Percentiles rank a stretch among this genome's conserved stretches.
These are phyloP conservation scores for Tolypocladium paradoxum DNA, from an alignment of 2,329 filamentous ascomycete genomes.

Conservation along the genomic window DNA sequence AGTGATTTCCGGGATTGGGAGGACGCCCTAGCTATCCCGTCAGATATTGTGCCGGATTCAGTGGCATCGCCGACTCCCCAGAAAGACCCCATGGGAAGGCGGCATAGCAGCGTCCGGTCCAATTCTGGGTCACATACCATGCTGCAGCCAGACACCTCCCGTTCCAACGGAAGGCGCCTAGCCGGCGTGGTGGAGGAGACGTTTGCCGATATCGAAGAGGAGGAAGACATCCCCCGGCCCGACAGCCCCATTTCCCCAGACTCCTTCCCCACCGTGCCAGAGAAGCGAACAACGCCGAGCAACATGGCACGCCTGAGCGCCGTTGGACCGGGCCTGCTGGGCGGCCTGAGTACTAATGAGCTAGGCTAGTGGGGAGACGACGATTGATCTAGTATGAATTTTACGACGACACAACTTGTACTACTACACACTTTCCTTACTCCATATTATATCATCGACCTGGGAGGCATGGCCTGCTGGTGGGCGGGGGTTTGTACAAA, in stretches of 20 bases:
- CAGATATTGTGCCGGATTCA: background rate
- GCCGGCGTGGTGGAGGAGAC: constrained; percentile 2
- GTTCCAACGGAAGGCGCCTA: background rate
- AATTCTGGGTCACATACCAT: constrained; percentile 7
- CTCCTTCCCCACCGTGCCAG: constrained; percentile 14
- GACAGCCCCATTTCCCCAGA: constrained; percentile 29
- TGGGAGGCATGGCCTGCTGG: background rate
- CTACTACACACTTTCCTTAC: background rate
- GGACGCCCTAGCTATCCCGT: constrained; percentile 3
- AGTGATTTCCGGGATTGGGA: constrained; percentile 28
- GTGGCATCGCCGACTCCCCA: background rate
- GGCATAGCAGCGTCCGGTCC: background rate
- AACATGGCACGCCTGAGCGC: constrained; percentile 28
- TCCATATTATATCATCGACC: background rate
- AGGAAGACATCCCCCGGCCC: constrained; percentile 24
- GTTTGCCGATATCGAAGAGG: constrained; percentile 4
- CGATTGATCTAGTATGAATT: constrained; percentile 11
- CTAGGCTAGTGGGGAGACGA: constrained; percentile 32
- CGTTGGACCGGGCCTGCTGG: constrained; percentile 15
- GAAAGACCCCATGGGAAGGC: background rate
- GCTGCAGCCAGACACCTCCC: constrained; percentile 2
- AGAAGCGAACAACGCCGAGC: constrained; percentile 13
- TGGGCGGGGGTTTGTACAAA: background rate
- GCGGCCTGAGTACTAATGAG: constrained; percentile 10
- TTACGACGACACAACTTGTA: background rate